Evolutionary conservation across 2,329 filamentous ascomycete genomes (phyloP), one percentile per base, ranked within the genome.

Genomic region (Xylaria sp.): DNA sequence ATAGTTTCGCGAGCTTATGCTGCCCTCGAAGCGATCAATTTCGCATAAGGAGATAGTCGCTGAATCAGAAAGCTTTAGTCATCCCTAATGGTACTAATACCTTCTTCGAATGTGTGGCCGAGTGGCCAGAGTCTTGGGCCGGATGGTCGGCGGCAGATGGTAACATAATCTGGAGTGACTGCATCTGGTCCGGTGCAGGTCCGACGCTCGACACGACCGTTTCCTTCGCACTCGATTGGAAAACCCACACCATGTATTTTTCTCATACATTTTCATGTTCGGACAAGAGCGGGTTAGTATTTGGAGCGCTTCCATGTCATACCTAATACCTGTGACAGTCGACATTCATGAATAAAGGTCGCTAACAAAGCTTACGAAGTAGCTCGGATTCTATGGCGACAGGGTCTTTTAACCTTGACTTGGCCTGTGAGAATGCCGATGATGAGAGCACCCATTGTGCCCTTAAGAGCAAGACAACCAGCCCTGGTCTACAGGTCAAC

Each of bases 81-180:
- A 71, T 73, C 13, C 74, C 70, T 1, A 58, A 59, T 38, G 67
- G 58, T 11, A 70, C 61, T 17, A 63, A 60, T 11, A 63, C 77
- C 1, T 73, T 79, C 33, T 79, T 77, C 54, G 77, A 79, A 64
- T 80, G 78, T n/a, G 75, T 78, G 3, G 73, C 72, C 0, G 74
- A 77, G 44, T 79, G 78, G 78, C 77, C 77, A 0, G 76, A 77
- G 50, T 56, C 72, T 0, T 80, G 77, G 77, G 71, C 59, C 0
- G 78, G 78, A 6, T 77, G 72, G 72, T 76, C 75, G 15, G 29
- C 57, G 36, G 63, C 72, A 39, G 75, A 74, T 6, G 72, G 71
- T 1, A 72, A 75, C 44, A 74, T 77, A 39, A 72, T 79, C 17
- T 79, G 78, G 78, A 75, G 74, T 44, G 78, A 80, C 42, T 80